phyloP scores from a whole-genome alignment of 2,329 filamentous ascomycete genomes.

The Coniochaeta sp. region DNA sequence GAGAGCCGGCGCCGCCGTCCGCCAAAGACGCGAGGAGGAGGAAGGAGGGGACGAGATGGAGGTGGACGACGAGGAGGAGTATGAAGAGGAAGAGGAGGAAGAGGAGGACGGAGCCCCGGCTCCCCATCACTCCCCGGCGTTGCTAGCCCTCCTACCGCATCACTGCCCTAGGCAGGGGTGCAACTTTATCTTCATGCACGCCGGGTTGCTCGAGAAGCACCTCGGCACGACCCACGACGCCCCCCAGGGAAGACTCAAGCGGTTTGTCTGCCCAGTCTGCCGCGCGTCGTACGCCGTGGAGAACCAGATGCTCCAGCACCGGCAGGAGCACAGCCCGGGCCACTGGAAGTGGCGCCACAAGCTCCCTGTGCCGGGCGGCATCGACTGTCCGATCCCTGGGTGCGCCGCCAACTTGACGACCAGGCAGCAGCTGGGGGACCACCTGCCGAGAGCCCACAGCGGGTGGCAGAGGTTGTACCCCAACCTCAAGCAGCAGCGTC shows the following conservation, averaged over 20 bases:
- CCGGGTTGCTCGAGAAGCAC: neutral
- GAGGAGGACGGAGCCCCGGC: neutral
- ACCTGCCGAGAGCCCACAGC: neutral
- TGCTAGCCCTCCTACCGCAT: too few species aligned
- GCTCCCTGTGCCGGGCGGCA: neutral
- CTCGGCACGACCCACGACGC: neutral
- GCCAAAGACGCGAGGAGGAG: neutral
- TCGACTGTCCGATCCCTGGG: neutral
- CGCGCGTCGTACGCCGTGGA: neutral
- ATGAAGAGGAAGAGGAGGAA: neutral
- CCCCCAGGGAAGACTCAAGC: neutral
- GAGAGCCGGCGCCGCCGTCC: too few species aligned
- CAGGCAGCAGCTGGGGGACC: neutral
- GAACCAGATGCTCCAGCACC: neutral
- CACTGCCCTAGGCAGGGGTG: neutral
- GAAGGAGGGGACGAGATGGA: neutral
- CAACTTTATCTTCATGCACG: neutral
- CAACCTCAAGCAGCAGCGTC: neutral
- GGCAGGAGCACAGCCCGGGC: neutral
- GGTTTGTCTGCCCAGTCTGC: neutral
- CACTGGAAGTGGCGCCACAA: neutral
- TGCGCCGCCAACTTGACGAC: neutral
- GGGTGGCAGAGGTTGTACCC: neutral
- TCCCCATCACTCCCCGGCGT: neutral
- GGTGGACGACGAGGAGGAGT: neutral